phyloP scores from a whole-genome alignment of 2,329 filamentous ascomycete genomes.

The Phyllosticta citrichinensis region DNA sequence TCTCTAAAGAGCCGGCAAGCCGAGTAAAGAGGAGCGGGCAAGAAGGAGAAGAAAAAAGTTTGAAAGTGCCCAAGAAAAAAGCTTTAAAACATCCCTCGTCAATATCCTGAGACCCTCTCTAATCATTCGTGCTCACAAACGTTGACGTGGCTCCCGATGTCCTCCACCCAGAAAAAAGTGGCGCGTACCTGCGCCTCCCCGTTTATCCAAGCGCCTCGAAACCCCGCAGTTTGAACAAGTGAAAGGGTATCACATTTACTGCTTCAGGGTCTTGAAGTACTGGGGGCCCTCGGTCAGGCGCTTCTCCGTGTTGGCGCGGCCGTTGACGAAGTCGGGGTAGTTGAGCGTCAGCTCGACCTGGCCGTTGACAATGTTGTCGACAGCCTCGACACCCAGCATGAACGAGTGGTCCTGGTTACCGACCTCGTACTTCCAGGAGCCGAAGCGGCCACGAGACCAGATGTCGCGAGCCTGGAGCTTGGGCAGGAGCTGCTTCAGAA shows the following conservation, averaged over 20 bases:
- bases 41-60: not conserved
- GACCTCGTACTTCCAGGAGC: conserved; percentile 95
- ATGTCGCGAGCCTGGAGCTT: conserved; percentile 88
- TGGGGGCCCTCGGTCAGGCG: conserved; percentile 53
- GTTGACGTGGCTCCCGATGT: not conserved
- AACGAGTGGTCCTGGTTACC: conserved; percentile 97
- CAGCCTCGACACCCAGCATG: conserved; percentile 92
- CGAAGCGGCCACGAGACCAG: conserved; percentile 91
- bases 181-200: not conserved
- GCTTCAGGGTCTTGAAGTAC: conserved; percentile 31
- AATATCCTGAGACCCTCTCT: not conserved
- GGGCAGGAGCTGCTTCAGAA: conserved; percentile 83
- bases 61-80: not conserved
- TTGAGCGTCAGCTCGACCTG: conserved; percentile 88
- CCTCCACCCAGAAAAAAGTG: not conserved
- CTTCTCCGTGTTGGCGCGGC: conserved; percentile 56
- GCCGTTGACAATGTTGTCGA: conserved; percentile 80
- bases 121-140: not conserved
- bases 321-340: conserved; percentile 94
- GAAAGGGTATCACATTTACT: conserved; percentile 8
- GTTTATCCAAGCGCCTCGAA: not conserved
- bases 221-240: not conserved
- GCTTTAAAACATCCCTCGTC: not conserved
- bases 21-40: not conserved
- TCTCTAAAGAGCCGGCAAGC: not conserved